A percentile compares a stretch with the other conserved stretches of the same genome.
Evolutionary conservation across 371 early-diverging fungal genomes (phyloP).

Genomic region (Haplosporangium sp.): DNA sequence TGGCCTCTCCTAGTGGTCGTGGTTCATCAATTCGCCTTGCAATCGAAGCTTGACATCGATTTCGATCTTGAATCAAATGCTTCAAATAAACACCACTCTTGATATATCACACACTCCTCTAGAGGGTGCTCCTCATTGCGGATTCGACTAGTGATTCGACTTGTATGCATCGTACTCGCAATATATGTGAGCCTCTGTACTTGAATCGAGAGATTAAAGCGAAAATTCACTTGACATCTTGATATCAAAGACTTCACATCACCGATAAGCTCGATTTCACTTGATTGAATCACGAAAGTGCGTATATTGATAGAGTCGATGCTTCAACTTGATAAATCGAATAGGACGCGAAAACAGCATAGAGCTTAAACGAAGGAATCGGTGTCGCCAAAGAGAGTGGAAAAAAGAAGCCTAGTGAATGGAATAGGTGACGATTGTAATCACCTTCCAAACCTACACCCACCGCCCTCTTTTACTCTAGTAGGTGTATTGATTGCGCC

Average conservation of each 20-base stretch:
- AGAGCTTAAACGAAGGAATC: not conserved
- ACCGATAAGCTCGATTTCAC: not conserved
- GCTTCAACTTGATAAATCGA: not conserved
- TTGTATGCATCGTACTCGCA: not conserved
- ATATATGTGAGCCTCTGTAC: not conserved
- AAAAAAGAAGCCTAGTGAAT: not conserved
- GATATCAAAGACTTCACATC: not conserved
- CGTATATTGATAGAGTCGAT: not conserved
- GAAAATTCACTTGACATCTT: not conserved
- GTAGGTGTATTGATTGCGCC: not conserved
- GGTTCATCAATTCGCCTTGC: not conserved
- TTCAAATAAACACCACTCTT: not conserved
- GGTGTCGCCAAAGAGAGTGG: not conserved
- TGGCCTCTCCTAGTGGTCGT: not conserved
- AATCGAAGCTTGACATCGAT: not conserved
- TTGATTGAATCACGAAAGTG: not conserved
- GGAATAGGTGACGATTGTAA: not conserved
- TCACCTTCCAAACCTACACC: not conserved
- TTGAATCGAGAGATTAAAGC: not conserved
- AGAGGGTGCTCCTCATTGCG: not conserved
- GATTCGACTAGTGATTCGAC: not conserved
- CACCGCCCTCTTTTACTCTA: not conserved
- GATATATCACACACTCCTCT: not conserved
- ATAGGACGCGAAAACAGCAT: not conserved
- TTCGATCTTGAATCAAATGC: not conserved